A percentile compares a stretch with the other conserved stretches of the same genome.
phyloP scores from a whole-genome alignment of 2,329 filamentous ascomycete species.

The Penicillium sp. region DNA sequence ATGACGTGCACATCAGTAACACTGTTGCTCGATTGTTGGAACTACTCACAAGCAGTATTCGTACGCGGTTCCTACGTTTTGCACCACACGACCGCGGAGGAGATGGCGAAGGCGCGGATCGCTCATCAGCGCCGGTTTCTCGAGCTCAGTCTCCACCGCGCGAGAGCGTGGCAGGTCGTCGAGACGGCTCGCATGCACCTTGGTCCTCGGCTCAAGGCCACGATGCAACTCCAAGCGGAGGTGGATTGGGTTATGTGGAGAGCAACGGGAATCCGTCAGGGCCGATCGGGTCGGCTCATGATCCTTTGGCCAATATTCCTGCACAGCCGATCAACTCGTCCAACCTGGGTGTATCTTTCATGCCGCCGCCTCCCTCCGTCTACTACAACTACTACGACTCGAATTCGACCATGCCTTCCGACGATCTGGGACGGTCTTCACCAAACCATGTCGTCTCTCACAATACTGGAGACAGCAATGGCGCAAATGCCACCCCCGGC shows the following conservation, averaged over 20 bases:
- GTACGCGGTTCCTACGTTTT: conserved; percentile 58
- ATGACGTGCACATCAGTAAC: conserved; percentile 64
- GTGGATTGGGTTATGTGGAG: conserved; percentile 28
- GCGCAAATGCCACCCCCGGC: conserved; percentile 21
- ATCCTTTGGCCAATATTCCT: conserved; percentile 45
- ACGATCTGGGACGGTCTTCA: conserved; percentile 29
- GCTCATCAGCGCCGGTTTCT: conserved; percentile 33
- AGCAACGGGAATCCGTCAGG: conserved; percentile 21
- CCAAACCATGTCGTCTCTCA: conserved; percentile 29
- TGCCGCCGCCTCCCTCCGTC: conserved; percentile 47
- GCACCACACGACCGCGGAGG: conserved; percentile 50
- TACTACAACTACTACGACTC: conserved; percentile 46
- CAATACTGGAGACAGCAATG: conserved; percentile 26
- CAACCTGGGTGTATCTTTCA: conserved; percentile 47
- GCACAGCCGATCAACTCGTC: conserved; percentile 46
- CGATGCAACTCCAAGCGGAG: conserved; percentile 17
- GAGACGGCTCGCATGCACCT: conserved; percentile 24
- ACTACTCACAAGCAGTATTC: conserved; percentile 57
- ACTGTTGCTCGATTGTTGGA: conserved; percentile 62
- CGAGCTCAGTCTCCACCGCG: conserved; percentile 40
- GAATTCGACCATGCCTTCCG: conserved; percentile 32
- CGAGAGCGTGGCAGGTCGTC: conserved; percentile 26
- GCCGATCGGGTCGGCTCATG: conserved; percentile 31
- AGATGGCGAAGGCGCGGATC: conserved; percentile 39
- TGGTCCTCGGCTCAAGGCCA: conserved; percentile 28